These are phyloP conservation scores for Fusarium chaquense DNA, from an alignment of 2,329 filamentous ascomycete species.

Conservation along the genomic window DNA sequence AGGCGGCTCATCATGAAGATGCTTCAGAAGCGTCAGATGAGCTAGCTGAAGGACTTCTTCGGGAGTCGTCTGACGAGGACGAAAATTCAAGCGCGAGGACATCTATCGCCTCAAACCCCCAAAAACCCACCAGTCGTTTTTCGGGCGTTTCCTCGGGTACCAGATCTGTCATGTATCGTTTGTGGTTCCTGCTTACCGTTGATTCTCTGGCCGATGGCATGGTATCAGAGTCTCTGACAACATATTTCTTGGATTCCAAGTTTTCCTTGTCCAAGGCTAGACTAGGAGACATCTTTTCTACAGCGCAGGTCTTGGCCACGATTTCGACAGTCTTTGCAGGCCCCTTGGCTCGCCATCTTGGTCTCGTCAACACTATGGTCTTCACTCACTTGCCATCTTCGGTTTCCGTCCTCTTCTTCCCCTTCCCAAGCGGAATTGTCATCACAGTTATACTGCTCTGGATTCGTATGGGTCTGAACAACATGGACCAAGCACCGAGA, in stretches of 20 bases:
- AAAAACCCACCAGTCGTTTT: slow-evolving; percentile 53
- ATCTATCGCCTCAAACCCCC: slow-evolving; percentile 5
- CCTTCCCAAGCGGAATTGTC: slow-evolving; percentile 63
- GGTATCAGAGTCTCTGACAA: slow-evolving; percentile 68
- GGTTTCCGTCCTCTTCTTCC: slow-evolving; percentile 70
- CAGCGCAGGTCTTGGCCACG: slow-evolving; percentile 65
- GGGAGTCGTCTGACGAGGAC: slow-evolving; percentile 36
- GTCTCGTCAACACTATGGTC: slow-evolving; percentile 74
- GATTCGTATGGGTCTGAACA: slow-evolving; percentile 71
- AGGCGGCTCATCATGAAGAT: slow-evolving; percentile 57
- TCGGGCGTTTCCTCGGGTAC: slow-evolving; percentile 69
- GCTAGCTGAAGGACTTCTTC: slow-evolving; percentile 43
- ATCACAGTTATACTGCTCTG: slow-evolving; percentile 68
- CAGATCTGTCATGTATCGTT: slow-evolving; percentile 69
- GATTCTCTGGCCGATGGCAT: slow-evolving; percentile 76
- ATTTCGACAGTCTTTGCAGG: slow-evolving; percentile 68
- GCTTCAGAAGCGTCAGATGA: slow-evolving; percentile 38
- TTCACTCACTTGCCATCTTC: slow-evolving; percentile 73
- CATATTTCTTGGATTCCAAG: slow-evolving; percentile 69
- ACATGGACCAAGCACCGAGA: slow-evolving; percentile 76
- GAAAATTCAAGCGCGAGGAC: slow-evolving; percentile 14
- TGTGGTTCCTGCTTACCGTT: slow-evolving; percentile 73
- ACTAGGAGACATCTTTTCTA: slow-evolving; percentile 70
- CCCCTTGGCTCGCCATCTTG: slow-evolving; percentile 68
- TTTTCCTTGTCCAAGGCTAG: slow-evolving; percentile 67